These are phyloP conservation scores for Solanum chaucha DNA, from an alignment of 257 asterid genomes.

Conservation along the genomic window DNA sequence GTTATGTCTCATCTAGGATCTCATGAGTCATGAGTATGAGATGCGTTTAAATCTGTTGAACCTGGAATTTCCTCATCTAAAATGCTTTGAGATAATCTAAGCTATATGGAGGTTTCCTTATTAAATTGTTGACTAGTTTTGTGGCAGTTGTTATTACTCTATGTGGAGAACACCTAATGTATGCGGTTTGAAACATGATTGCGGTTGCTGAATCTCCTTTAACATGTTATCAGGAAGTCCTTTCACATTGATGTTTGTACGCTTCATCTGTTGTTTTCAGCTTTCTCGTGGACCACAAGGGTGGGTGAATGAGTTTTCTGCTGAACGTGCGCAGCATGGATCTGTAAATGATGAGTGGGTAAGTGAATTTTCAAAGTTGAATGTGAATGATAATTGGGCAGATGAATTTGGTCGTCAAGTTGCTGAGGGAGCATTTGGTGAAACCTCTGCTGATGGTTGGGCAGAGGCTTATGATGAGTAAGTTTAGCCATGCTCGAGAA, in stretches of 20 bases:
- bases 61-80: background rate
- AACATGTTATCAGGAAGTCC: background rate
- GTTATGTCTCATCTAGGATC: background rate
- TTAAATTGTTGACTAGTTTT: background rate
- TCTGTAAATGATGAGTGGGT: constrained; percentile 73
- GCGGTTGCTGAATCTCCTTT: background rate
- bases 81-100: background rate
- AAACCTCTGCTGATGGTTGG: constrained; percentile 75
- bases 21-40: background rate
- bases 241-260: background rate
- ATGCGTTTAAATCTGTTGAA: background rate
- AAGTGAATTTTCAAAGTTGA: constrained; percentile 79
- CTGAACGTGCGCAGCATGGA: constrained; percentile 52
- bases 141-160: background rate
- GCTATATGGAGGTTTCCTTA: background rate
- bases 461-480: constrained; percentile 95
- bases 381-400: constrained; percentile 90
- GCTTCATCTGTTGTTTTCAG: constrained; percentile 33
- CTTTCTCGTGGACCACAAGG: constrained; percentile 65
- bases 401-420: constrained; percentile 91
- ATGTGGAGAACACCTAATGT: background rate
- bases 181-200: background rate
- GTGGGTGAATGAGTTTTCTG: constrained; percentile 83
- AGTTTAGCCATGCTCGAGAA: constrained; percentile 11
- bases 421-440: constrained; percentile 78